Evolutionary conservation across 1,139 yeast species (phyloP).

Genomic region (Suhomyces guaymorum): DNA sequence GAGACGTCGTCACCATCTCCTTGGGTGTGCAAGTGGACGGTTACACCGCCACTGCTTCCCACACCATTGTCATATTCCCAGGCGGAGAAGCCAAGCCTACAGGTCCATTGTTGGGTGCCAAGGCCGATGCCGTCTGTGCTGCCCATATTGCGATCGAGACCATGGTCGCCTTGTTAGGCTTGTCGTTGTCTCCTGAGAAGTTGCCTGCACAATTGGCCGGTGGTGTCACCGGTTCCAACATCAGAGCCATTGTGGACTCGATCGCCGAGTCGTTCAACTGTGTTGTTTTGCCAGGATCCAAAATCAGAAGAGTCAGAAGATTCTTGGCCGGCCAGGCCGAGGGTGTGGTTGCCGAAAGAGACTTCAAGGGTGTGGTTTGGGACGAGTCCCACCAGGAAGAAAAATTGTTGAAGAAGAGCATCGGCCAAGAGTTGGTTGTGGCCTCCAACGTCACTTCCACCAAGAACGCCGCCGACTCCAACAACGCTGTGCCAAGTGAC

Average conservation of each 20-base stretch:
- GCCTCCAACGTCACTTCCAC: slow-evolving; percentile 40
- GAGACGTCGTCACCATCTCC: slow-evolving; percentile 81
- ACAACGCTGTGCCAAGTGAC: slow-evolving; percentile 68
- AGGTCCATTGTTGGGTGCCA: slow-evolving; percentile 79
- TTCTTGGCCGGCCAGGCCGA: slow-evolving; percentile 95
- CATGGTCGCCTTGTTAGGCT: slow-evolving; percentile 70
- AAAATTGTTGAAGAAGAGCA: slow-evolving; percentile 49
- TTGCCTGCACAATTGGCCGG: slow-evolving; percentile 48
- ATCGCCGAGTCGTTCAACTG: slow-evolving; percentile 82
- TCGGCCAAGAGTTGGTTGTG: slow-evolving; percentile 41
- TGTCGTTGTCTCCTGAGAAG: slow-evolving; percentile 73
- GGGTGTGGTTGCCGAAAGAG: slow-evolving; percentile 86
- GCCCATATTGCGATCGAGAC: slow-evolving; percentile 87
- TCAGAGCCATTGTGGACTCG: slow-evolving; percentile 75
- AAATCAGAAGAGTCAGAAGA: slow-evolving; percentile 86
- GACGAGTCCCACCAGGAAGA: slow-evolving; percentile 79
- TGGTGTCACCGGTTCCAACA: slow-evolving; percentile 62
- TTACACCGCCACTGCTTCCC: slow-evolving; percentile 82
- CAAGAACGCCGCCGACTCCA: slow-evolving; percentile 28
- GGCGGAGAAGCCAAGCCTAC: slow-evolving; percentile 56
- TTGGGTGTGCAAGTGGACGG: slow-evolving; percentile 95
- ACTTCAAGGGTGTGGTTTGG: slow-evolving; percentile 93
- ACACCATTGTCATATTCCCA: slow-evolving; percentile 82
- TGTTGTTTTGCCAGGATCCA: slow-evolving; percentile 86
- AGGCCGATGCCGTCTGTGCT: slow-evolving; percentile 90